These are phyloP conservation scores for Friedmanniomyces simplex DNA, from an alignment of 495 filamentous ascomycete genomes.

Conservation along the genomic window DNA sequence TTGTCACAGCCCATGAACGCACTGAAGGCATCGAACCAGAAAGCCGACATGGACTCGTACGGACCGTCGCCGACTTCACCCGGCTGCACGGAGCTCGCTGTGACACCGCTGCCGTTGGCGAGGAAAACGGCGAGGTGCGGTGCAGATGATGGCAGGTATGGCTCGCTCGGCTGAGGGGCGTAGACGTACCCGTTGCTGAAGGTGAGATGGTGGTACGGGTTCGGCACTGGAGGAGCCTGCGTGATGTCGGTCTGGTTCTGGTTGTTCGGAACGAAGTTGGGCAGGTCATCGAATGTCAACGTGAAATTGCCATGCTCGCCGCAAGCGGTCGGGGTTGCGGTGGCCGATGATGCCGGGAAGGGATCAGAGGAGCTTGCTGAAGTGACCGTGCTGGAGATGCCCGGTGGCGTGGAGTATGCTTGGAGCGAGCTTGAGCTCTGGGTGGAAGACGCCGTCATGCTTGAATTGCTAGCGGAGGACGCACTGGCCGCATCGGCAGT, in stretches of 20 bases:
- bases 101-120: constrained; percentile 20
- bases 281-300: constrained; percentile 28
- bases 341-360: constrained; percentile 7
- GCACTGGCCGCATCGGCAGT: not conserved
- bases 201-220: constrained; percentile 38
- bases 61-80: constrained; percentile 39
- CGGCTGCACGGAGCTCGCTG: constrained; percentile 22
- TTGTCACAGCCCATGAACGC: constrained; percentile 37
- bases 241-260: constrained; percentile 23
- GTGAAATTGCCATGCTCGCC: constrained; percentile 30
- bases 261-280: constrained; percentile 15
- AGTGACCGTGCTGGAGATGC: not conserved
- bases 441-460: not conserved
- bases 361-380: not conserved
- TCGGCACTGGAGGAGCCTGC: constrained; percentile 32
- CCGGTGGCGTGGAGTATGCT: not conserved
- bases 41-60: constrained; percentile 29
- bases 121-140: constrained; percentile 37
- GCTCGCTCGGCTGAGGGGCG: constrained; percentile 33
- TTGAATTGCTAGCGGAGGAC: not conserved
- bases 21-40: constrained; percentile 37
- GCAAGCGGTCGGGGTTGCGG: constrained; percentile 20
- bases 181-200: constrained; percentile 36
- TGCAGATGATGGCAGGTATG: constrained; percentile 32
- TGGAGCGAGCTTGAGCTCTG: not conserved